phyloP scores from a whole-genome alignment of 1,139 yeast genomes.

The Kodamaea sp. region DNA sequence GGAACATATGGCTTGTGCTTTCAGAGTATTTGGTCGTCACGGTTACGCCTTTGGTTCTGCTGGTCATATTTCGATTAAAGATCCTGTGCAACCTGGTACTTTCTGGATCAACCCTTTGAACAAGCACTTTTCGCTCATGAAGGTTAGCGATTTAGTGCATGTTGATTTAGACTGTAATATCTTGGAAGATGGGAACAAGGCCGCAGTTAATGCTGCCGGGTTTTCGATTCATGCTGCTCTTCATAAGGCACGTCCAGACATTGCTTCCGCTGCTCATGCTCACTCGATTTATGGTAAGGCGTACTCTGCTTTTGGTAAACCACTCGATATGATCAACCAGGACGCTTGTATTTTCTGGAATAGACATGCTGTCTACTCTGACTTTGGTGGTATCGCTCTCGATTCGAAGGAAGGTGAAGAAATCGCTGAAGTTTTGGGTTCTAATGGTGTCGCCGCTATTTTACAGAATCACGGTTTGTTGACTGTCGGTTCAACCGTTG shows the following conservation, averaged over 20 bases:
- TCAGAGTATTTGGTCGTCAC: slow-evolving; percentile 69
- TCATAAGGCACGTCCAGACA: slow-evolving; percentile 75
- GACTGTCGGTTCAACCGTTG: slow-evolving; percentile 75
- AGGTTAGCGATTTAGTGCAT: slow-evolving; percentile 71
- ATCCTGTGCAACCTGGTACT: slow-evolving; percentile 66
- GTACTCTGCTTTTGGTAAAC: slow-evolving; percentile 66
- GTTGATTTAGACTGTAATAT: slow-evolving; percentile 70
- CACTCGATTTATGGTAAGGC: slow-evolving; percentile 77
- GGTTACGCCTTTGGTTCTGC: slow-evolving; percentile 77
- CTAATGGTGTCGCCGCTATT: slow-evolving; percentile 57
- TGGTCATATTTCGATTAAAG: slow-evolving; percentile 78
- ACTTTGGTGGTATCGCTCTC: slow-evolving; percentile 79
- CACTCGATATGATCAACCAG: slow-evolving; percentile 76
- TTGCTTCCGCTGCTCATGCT: slow-evolving; percentile 78
- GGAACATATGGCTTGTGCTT: slow-evolving; percentile 81
- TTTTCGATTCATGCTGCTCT: slow-evolving; percentile 75
- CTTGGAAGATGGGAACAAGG: slow-evolving; percentile 59
- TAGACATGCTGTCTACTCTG: slow-evolving; percentile 58
- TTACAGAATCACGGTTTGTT: slow-evolving; percentile 76
- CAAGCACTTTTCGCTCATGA: slow-evolving; percentile 64
- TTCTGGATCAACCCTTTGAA: slow-evolving; percentile 83
- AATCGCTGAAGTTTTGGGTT: slow-evolving; percentile 65
- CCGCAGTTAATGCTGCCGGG: slow-evolving; percentile 75
- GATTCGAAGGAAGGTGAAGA: slow-evolving; percentile 68
- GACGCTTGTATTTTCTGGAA: slow-evolving; percentile 70